Evolutionary conservation across 2,329 filamentous ascomycete genomes (phyloP).

Genomic region (Xylariaceae sp.): DNA sequence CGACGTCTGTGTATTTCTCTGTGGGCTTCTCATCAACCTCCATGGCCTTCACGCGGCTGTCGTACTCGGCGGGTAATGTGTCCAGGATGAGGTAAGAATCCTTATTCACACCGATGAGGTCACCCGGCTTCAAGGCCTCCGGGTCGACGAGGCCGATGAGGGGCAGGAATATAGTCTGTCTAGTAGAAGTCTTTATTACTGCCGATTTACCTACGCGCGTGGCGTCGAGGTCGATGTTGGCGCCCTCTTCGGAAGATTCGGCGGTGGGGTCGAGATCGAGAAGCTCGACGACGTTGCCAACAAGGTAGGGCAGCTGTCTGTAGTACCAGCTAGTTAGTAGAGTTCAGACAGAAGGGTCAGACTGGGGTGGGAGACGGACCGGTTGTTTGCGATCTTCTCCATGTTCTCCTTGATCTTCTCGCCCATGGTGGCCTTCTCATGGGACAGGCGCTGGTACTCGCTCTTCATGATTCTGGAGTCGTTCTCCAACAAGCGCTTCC

Average conservation of each 20-base stretch:
- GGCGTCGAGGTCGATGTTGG: constrained; percentile 97
- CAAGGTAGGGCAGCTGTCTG: constrained; percentile 95
- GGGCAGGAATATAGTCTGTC: constrained; percentile 97
- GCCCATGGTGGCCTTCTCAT: constrained; percentile 93
- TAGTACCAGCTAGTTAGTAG: constrained; percentile 10
- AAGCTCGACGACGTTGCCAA: constrained; percentile 97
- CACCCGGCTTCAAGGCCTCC: constrained; percentile 88
- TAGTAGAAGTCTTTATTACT: constrained; percentile 98
- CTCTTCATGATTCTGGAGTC: constrained; percentile 98
- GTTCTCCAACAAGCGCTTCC: constrained; percentile 90
- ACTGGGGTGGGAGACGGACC: constrained; percentile 52
- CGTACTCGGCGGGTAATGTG: constrained; percentile 94
- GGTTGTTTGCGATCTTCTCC: constrained; percentile 99
- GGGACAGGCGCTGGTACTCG: constrained; percentile 88
- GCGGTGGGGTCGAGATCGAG: constrained; percentile 94
- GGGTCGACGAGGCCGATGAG: constrained; percentile 96
- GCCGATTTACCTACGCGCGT: constrained; percentile 96
- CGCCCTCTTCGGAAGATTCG: constrained; percentile 94
- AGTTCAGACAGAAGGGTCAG: background rate
- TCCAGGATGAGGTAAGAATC: constrained; percentile 97
- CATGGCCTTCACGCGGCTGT: constrained; percentile 99
- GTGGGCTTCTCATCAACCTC: constrained; percentile 99
- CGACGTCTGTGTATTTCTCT: constrained; percentile 97
- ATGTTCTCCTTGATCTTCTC: constrained; percentile 99
- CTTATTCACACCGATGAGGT: constrained; percentile 98